Evolutionary conservation across 2,329 filamentous ascomycete genomes (phyloP), one percentile per base, ranked within the genome.

Genomic region (Pseudocercospora pini-densiflorae): DNA sequence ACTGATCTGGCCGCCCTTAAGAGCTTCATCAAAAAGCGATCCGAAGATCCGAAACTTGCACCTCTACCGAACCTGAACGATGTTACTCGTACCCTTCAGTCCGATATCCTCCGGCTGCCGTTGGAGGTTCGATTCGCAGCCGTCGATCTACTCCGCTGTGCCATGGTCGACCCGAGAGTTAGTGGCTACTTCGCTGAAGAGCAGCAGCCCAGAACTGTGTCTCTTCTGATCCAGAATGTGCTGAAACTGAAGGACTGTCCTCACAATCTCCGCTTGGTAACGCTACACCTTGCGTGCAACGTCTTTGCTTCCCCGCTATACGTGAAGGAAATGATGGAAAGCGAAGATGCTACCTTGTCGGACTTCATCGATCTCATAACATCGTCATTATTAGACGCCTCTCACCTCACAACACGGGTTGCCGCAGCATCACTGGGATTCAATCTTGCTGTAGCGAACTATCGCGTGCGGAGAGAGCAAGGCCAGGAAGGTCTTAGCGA

Each of bases 121-220:
- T 76, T 82, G 0, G 90, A 92, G 14, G 81, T 85, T 0, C 85
- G 93, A 51, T 98, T 98, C 76, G 87, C 93, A 0, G 83, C 94
- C 0, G 85, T 97, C n/a, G 95, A 98, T 75, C 85, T 99, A 1
- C 86, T 97, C 59, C 87, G 95, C 23, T 87, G 92, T 68, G 87
- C 91, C 0, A 86, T 97, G 64, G 83, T 89, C 12, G 94, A 98
- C 73, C 84, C 90, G 0, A 88, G 94, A 45, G 84, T 97, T 16
- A 92, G 91, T 67, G 91, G 91, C 19, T 96, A 89, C 79, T 93
- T 93, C 68, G 92, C 92, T 0, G 91, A 95, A 76, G 92, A 97
- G 59, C 75, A 73, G 45, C 75, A 76, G 33, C 82, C 82, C 8
- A 89, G 92, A 64, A 92, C 91, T 0, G 81, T 94, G 14, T 76